phyloP scores from a whole-genome alignment of 257 asterid genomes.

The Nyctanthes arbortristis region DNA sequence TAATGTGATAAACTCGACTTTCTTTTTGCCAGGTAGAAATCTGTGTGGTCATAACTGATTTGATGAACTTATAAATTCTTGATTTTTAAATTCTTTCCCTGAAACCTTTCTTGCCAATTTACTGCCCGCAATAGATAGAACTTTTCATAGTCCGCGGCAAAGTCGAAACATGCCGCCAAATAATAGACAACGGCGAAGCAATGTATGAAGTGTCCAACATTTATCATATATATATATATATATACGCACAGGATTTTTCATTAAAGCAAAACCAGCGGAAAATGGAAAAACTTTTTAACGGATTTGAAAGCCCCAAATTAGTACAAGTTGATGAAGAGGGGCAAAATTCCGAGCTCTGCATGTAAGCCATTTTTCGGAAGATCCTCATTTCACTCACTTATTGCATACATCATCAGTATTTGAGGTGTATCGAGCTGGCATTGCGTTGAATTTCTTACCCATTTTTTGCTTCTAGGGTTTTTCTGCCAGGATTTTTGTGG shows the following conservation, averaged over 20 bases:
- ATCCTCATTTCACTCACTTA: constrained; percentile 23
- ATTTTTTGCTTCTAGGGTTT: constrained; percentile 10
- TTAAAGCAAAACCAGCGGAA: background rate
- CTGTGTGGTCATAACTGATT: too few relatives aligned
- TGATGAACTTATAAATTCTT: too few relatives aligned
- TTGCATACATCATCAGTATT: constrained; percentile 18
- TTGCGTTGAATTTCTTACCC: background rate
- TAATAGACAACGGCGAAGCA: constrained; percentile 1
- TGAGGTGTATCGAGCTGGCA: constrained; percentile 15
- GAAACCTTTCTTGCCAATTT: background rate
- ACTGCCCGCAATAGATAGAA: background rate
- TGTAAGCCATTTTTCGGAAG: constrained; percentile 35
- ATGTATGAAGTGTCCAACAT: background rate
- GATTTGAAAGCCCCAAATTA: constrained; percentile 31
- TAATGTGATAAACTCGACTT: too few relatives aligned
- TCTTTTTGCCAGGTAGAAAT: too few relatives aligned
- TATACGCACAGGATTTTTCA: constrained; percentile 10
- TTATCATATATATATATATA: too few relatives aligned
- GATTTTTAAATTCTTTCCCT: too few relatives aligned
- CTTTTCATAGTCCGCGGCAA: background rate
- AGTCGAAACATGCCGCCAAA: background rate
- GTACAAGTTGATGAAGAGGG: constrained; percentile 34
- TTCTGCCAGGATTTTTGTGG: background rate
- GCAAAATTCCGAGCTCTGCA: constrained; percentile 40
- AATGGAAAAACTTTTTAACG: constrained; percentile 21